These are phyloP conservation scores for Aspergillus texensis DNA, from an alignment of 2,329 filamentous ascomycete species.

Conservation along the genomic window DNA sequence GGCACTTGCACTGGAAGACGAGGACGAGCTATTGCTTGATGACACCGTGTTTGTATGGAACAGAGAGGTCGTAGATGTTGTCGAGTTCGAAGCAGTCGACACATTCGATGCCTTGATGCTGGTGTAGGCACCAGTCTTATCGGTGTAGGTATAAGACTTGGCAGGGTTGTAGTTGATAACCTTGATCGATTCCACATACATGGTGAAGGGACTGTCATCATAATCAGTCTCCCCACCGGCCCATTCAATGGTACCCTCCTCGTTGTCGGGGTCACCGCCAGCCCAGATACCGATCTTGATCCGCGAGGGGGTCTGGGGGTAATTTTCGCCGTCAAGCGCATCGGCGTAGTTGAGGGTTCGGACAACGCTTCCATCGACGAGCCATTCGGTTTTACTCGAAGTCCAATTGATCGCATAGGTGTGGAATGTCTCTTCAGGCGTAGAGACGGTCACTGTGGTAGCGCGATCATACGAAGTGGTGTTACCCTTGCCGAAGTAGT, in stretches of 20 bases:
- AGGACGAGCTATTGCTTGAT: neutral
- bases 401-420: constrained; percentile 66
- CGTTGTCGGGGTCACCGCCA: constrained; percentile 56
- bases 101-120: constrained; percentile 2
- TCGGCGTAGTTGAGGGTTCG: constrained; percentile 65
- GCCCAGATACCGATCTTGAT: constrained; percentile 71
- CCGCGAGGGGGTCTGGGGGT: constrained; percentile 74
- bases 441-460: constrained; percentile 68
- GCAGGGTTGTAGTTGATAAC: constrained; percentile 9
- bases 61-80: neutral
- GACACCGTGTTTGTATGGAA: neutral
- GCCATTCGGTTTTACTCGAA: constrained; percentile 64
- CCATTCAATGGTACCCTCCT: constrained; percentile 63
- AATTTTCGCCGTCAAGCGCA: constrained; percentile 60
- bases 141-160: neutral
- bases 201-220: constrained; percentile 66
- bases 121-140: constrained; percentile 6
- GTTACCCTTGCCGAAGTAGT: constrained; percentile 95
- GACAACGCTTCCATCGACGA: constrained; percentile 62
- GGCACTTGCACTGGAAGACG: neutral
- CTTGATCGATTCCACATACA: constrained; percentile 68
- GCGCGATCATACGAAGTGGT: constrained; percentile 79
- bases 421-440: constrained; percentile 56
- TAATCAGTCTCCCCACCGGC: constrained; percentile 72
- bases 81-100: neutral